Conservation (phyloP, 345 rosid species). For the Murraya paniculata region DNA sequence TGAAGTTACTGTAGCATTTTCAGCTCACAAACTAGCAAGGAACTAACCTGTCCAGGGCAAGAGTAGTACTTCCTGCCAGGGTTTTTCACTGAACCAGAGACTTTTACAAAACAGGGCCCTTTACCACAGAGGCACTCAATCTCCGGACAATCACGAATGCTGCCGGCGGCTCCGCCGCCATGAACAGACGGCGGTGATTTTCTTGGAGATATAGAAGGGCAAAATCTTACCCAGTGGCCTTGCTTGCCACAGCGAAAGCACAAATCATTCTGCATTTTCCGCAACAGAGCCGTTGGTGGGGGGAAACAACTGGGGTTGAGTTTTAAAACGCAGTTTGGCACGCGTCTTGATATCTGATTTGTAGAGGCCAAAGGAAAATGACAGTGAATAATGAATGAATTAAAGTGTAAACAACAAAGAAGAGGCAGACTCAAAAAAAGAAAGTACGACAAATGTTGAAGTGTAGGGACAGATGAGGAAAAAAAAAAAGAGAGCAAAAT, state of each 20-base stretch:
- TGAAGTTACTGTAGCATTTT: background rate
- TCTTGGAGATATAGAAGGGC: conserved; percentile 13
- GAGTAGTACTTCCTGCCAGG: conserved; percentile 17
- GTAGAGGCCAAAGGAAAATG: background rate
- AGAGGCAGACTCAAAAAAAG: too few species aligned
- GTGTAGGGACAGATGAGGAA: background rate
- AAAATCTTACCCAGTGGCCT: conserved; percentile 18
- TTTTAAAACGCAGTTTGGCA: background rate
- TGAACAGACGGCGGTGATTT: background rate
- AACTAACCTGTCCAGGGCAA: background rate
- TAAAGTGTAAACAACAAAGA: background rate
- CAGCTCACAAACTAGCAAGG: background rate
- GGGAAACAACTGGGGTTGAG: background rate
- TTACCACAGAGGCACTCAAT: conserved; percentile 15
- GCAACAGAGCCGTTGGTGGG: too few species aligned
- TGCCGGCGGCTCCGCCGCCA: background rate
- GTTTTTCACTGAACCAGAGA: background rate
- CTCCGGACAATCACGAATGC: background rate
- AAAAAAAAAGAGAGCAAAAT: too few species aligned
- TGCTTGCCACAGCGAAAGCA: conserved; percentile 10
- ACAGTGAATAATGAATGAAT: background rate
- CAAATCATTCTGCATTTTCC: background rate
- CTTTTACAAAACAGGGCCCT: conserved; percentile 1
- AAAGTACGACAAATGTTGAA: too few species aligned
- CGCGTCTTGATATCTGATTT: background rate